Conservation (phyloP, 2,329 filamentous ascomycete species). For the Alternaria metachromatica region DNA sequence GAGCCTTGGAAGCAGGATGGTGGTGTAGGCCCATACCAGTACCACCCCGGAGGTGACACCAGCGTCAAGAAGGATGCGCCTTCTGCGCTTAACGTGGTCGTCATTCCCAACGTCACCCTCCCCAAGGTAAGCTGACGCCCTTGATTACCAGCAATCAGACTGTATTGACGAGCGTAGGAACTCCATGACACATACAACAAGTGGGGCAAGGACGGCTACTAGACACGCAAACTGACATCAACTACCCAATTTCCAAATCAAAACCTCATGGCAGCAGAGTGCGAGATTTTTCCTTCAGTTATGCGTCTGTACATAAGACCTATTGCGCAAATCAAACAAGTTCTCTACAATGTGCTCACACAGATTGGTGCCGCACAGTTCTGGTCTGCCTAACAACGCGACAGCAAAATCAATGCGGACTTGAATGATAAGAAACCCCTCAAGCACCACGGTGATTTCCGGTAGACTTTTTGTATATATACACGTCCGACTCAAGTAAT, state of each 20-base stretch:
- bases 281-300: constrained; percentile 8
- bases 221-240: constrained; percentile 6
- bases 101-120: constrained; percentile 91
- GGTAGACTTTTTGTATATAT: neutral
- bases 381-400: neutral
- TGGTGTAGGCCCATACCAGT: constrained; percentile 65
- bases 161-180: constrained; percentile 59
- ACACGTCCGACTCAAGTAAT: neutral
- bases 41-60: constrained; percentile 80
- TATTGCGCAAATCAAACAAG: constrained; percentile 8
- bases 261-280: neutral
- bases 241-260: neutral
- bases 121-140: constrained; percentile 64
- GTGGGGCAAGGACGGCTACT: constrained; percentile 96
- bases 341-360: neutral
- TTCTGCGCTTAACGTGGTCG: constrained; percentile 91
- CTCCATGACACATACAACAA: constrained; percentile 99
- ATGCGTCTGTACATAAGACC: constrained; percentile 26
- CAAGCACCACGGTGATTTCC: neutral
- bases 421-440: neutral
- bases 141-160: neutral
- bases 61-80: constrained; percentile 85
- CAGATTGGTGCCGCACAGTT: neutral
- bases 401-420: neutral
- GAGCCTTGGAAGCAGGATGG: constrained; percentile 88